Percentiles rank a stretch among this genome's conserved stretches.
Conservation (phyloP, 2,329 filamentous ascomycete species). For the Zymoseptoria ardabiliae region DNA sequence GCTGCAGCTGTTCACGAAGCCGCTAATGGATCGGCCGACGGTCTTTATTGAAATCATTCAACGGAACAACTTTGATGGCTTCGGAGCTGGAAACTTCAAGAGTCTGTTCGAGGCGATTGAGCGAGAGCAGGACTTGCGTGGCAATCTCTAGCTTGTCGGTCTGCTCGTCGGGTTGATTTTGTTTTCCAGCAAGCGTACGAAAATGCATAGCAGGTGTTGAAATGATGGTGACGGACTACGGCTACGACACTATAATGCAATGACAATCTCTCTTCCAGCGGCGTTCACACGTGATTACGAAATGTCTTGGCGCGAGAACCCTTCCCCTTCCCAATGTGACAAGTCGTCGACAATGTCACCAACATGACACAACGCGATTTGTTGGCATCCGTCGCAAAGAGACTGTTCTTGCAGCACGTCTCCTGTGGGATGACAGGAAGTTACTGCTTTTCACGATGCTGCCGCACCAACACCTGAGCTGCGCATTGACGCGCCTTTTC, state of each 20-base stretch:
- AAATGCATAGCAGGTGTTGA: background rate
- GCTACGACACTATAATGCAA: background rate
- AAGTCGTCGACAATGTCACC: background rate
- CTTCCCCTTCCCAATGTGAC: background rate
- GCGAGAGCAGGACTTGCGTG: conserved; percentile 77
- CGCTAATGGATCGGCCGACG: conserved; percentile 86
- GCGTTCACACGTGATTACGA: background rate
- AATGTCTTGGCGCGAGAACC: background rate
- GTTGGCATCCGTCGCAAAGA: background rate
- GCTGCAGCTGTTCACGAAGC: conserved; percentile 56
- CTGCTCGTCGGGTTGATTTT: background rate
- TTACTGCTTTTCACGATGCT: background rate
- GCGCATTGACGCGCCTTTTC: background rate
- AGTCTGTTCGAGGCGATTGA: conserved; percentile 92
- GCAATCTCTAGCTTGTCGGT: conserved; percentile 54
- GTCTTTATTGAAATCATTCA: conserved; percentile 97
- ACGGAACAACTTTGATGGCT: conserved; percentile 80
- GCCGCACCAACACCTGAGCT: background rate
- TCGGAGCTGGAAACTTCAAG: conserved; percentile 94
- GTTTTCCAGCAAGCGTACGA: background rate
- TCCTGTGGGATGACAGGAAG: background rate
- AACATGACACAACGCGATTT: background rate
- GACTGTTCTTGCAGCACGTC: background rate
- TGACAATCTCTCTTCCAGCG: background rate
- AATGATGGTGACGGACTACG: background rate